Evolutionary conservation across 192 early-diverging fungal species (phyloP).

Genomic region (Anaeromyces robustus): DNA sequence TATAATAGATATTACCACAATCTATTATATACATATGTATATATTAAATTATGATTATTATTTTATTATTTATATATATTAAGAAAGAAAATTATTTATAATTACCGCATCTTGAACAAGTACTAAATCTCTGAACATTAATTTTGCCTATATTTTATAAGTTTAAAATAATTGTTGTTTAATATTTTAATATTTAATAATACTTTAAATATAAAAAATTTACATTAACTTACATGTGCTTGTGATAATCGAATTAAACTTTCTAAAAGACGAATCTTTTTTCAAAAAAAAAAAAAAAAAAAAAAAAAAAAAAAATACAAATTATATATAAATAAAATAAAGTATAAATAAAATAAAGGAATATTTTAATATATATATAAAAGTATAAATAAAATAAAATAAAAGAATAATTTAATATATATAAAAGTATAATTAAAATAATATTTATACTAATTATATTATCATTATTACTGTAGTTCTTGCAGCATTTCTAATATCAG

Average conservation of each 20-base stretch:
- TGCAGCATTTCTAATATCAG: slow-evolving; percentile 45
- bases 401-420: no score
- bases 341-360: no score
- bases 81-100: no score
- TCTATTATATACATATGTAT: no score
- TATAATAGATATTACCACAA: slow-evolving; percentile 38
- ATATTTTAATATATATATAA: no score
- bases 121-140: slow-evolving; percentile 43
- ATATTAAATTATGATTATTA: no score
- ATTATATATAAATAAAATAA: no score
- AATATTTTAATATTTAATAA: background rate
- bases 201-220: background rate
- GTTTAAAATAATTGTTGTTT: background rate
- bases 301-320: background rate
- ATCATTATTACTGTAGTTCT: slow-evolving; percentile 50
- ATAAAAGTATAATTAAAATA: no score
- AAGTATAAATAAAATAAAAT: no score
- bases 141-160: slow-evolving; percentile 11
- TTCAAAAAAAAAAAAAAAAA: slow-evolving; percentile 1
- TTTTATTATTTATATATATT: no score
- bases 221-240: slow-evolving; percentile 29
- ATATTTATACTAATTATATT: slow-evolving; percentile 1
- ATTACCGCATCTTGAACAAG: slow-evolving; percentile 33
- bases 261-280: slow-evolving; percentile 32
- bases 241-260: slow-evolving; percentile 45